Conservation (phyloP, 2,329 filamentous ascomycete genomes). For the Cordyceps fumosorosea region DNA sequence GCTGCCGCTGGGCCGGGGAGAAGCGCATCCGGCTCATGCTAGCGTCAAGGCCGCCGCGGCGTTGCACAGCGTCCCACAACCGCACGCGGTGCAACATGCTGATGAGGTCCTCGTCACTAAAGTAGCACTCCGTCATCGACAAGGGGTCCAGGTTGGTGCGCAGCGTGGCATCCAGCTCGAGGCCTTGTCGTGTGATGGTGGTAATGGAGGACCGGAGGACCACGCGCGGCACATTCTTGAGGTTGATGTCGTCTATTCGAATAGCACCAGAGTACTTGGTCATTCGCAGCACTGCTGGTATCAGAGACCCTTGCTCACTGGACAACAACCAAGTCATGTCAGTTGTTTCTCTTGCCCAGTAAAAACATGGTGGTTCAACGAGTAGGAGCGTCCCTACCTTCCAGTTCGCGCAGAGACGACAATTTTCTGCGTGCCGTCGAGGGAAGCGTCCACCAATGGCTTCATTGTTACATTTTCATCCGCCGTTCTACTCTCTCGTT, state of each 20-base stretch:
- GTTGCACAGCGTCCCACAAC: constrained; percentile 5
- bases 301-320: constrained; percentile 3
- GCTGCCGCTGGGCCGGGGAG: constrained; percentile 14
- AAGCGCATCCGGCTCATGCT: constrained; percentile 7
- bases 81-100: constrained; percentile 11
- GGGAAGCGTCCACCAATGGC: not conserved
- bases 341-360: not conserved
- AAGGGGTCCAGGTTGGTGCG: constrained; percentile 13
- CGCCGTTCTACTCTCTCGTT: not conserved
- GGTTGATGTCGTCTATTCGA: constrained; percentile 11
- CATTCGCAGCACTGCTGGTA: not conserved
- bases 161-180: not conserved
- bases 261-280: constrained; percentile 4
- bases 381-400: not conserved
- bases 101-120: constrained; percentile 4
- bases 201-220: constrained; percentile 22
- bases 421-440: not conserved
- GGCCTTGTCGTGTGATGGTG: constrained; percentile 21
- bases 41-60: constrained; percentile 8
- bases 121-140: not conserved
- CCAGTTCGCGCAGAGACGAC: not conserved
- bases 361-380: too few species aligned
- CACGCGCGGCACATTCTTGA: not conserved
- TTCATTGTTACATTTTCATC: not conserved
- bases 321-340: not conserved